Base-by-base conservation (phyloP, 2,329 filamentous ascomycete genomes). In the Fusarium xylarioides region DNA sequence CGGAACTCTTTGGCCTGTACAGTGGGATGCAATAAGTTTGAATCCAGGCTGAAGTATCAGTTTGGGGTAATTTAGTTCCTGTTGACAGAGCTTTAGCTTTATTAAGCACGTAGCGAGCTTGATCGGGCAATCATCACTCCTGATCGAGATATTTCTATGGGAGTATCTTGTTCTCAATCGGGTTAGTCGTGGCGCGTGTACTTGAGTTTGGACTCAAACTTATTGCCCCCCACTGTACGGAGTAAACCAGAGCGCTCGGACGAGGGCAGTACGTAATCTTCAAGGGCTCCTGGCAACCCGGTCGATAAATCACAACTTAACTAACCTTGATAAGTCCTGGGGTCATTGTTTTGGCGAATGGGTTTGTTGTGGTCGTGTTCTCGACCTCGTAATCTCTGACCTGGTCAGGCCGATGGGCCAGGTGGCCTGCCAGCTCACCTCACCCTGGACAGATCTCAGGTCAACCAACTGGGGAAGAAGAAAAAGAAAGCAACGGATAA, bases 401-500 rank as follows among this genome's bases (percentile, higher is more conserved):
- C 42, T 57, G 49, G 65, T 53, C 59, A 54, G 50, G 40, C 63
- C 64, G 64, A 66, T 62, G 55, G 63, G 63, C 43, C 44, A 63
- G 56, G 53, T 60, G 35, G 34, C 42, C 32, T 43, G 61, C 46
- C 64, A 71, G 54, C 70, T 55, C 55, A 73, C 67, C 70, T 55
- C 55, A 73, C 67, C 66, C 71, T 53, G 61, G 66, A 67, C 65
- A 72, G 67, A 77, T 76, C 71, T 77, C 66, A 62, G 56, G 73
- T 71, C 66, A 59, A 73, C 71, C 63, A 64, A 74, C 71, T 65
- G 62, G 62, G 63, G 58, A 62, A 63, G 53, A 32, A 49, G 55
- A 21, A 57, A 60, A 66, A 38, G 19, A 37, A 55, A 53, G 60
- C 35, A 38, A 69, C 16, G 37, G 50, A 60, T 47, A 23, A 35